phyloP scores from a whole-genome alignment of 1,284 basidiomycete species.

The Pascua sp. region DNA sequence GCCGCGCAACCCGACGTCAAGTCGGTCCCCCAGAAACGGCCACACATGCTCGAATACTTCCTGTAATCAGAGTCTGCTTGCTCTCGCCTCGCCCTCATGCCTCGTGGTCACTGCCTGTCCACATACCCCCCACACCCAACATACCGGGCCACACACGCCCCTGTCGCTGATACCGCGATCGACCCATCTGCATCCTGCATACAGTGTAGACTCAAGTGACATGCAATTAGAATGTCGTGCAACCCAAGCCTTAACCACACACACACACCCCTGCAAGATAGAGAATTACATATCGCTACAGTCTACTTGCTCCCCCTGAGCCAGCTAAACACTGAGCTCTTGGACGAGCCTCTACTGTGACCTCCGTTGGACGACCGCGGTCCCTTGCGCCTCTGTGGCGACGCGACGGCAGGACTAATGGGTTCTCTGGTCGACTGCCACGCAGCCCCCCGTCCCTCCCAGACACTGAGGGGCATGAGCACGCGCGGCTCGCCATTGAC shows the following conservation, averaged over 20 bases:
- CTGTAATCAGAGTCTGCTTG: slow-evolving; percentile 17
- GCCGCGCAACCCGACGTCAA: slow-evolving; percentile 65
- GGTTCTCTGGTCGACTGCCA: slow-evolving; percentile 8
- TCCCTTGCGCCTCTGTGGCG: neutral
- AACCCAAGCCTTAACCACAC: too few relatives aligned
- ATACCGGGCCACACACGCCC: too few relatives aligned
- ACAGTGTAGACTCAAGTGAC: too few relatives aligned
- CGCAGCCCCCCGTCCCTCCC: slow-evolving; percentile 12
- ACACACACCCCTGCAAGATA: too few relatives aligned
- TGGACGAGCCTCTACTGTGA: slow-evolving; percentile 12
- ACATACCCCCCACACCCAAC: too few relatives aligned
- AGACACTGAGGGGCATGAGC: slow-evolving; percentile 32
- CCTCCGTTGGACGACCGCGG: neutral
- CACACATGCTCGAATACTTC: slow-evolving; percentile 53
- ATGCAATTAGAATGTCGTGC: too few relatives aligned
- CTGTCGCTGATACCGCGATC: too few relatives aligned
- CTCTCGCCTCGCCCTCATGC: too few relatives aligned
- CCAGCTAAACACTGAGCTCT: slow-evolving; percentile 18
- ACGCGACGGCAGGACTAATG: neutral
- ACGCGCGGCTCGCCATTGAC: slow-evolving; percentile 40
- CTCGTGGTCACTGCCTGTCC: too few relatives aligned
- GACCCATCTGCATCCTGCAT: too few relatives aligned
- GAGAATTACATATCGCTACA: neutral
- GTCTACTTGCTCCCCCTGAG: slow-evolving; percentile 11
- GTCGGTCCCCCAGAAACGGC: slow-evolving; percentile 80